These are phyloP conservation scores for Ganoderma meredithae DNA, from an alignment of 1,284 basidiomycete genomes.

Conservation along the genomic window DNA sequence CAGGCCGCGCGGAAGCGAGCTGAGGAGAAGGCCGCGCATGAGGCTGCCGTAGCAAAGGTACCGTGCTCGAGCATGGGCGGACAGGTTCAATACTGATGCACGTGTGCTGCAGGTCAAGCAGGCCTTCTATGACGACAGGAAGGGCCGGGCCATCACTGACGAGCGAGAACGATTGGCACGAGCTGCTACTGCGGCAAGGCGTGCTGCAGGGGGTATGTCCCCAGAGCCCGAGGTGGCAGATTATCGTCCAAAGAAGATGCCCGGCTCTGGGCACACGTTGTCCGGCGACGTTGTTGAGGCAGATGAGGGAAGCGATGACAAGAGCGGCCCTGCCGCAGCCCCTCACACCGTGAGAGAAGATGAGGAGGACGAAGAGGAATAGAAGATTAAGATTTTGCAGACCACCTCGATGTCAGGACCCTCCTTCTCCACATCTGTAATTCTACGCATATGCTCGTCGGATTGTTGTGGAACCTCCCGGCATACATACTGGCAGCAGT, in stretches of 20 bases:
- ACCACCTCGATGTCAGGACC: neutral
- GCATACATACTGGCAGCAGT: neutral
- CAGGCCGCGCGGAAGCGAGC: slow-evolving; percentile 53
- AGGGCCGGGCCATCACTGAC: slow-evolving; percentile 57
- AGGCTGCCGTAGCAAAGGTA: slow-evolving; percentile 62
- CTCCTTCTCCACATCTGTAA: slow-evolving; percentile 10
- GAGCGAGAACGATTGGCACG: slow-evolving; percentile 63
- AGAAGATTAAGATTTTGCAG: neutral
- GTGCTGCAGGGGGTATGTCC: slow-evolving; percentile 22
- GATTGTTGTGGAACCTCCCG: neutral
- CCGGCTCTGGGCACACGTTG: slow-evolving; percentile 36
- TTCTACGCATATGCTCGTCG: slow-evolving; percentile 9
- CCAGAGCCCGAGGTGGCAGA: slow-evolving; percentile 21
- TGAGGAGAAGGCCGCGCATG: slow-evolving; percentile 63
- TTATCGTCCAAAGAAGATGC: slow-evolving; percentile 30
- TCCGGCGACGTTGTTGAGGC: slow-evolving; percentile 21
- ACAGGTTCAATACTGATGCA: neutral
- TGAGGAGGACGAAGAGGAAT: slow-evolving; percentile 28
- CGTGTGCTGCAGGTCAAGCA: slow-evolving; percentile 62
- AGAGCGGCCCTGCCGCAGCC: neutral
- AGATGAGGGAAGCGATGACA: slow-evolving; percentile 22
- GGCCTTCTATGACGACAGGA: slow-evolving; percentile 79
- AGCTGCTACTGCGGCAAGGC: slow-evolving; percentile 38
- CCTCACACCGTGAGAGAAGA: slow-evolving; percentile 9
- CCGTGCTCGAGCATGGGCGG: neutral